Percentiles rank a stretch among this genome's conserved stretches.
Evolutionary conservation across 2,329 filamentous ascomycete genomes (phyloP).

Genomic region (Monilinia laxa): DNA sequence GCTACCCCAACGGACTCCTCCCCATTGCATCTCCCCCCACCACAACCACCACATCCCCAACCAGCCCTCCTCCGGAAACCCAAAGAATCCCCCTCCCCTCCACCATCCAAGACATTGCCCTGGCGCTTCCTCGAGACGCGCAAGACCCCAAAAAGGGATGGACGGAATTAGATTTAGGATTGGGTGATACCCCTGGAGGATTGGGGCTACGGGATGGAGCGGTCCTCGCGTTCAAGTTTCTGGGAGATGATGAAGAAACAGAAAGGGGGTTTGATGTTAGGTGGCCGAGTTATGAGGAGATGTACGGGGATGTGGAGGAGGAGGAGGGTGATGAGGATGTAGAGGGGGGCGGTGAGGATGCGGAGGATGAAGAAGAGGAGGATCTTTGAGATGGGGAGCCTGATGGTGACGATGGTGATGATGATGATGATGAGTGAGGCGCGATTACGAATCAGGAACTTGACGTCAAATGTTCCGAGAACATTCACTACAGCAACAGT

Average conservation of each 20-base stretch:
- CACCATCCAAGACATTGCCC: slow-evolving; percentile 44
- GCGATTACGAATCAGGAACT: too few species aligned
- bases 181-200: slow-evolving; percentile 40
- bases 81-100: background rate
- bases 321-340: slow-evolving; percentile 2
- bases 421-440: too few species aligned
- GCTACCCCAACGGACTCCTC: slow-evolving; percentile 54
- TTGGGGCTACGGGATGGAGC: slow-evolving; percentile 44
- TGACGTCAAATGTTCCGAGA: too few species aligned
- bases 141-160: slow-evolving; percentile 52
- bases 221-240: slow-evolving; percentile 44
- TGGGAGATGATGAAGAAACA: slow-evolving; percentile 25
- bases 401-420: too few species aligned
- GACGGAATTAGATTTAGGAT: slow-evolving; percentile 43
- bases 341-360: background rate
- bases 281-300: slow-evolving; percentile 24
- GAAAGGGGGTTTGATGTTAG: slow-evolving; percentile 33
- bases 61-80: slow-evolving; percentile 1
- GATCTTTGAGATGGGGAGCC: background rate
- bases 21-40: slow-evolving; percentile 23
- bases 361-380: background rate
- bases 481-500: too few species aligned
- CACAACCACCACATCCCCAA: slow-evolving; percentile 16
- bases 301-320: slow-evolving; percentile 7
- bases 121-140: slow-evolving; percentile 49